These are phyloP conservation scores for Phytophthora citrophthora DNA, from an alignment of 352 stramenopile genomes.

Conservation along the genomic window DNA sequence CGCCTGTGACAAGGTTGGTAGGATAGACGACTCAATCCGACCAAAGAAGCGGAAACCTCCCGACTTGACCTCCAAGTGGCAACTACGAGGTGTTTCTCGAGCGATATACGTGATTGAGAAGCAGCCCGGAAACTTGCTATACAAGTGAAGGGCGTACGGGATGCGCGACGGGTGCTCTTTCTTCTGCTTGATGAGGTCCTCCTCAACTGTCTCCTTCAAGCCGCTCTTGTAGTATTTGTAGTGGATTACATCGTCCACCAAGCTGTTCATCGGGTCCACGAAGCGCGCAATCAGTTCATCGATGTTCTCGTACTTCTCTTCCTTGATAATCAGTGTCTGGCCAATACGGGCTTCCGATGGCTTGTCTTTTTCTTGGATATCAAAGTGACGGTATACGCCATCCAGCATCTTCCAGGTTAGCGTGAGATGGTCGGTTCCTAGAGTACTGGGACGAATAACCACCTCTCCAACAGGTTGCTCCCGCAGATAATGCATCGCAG, in stretches of 20 bases:
- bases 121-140: conserved; percentile 87
- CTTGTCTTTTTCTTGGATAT: conserved; percentile 90
- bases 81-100: conserved; percentile 82
- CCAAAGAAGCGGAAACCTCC: conserved; percentile 88
- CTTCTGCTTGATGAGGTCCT: conserved; percentile 91
- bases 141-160: conserved; percentile 86
- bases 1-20: conserved; percentile 79
- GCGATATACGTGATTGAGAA: conserved; percentile 92
- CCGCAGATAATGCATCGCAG: conserved; percentile 82
- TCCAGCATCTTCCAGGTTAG: conserved; percentile 91
- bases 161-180: conserved; percentile 85
- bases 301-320: conserved; percentile 88
- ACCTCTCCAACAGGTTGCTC: conserved; percentile 83
- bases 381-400: conserved; percentile 88
- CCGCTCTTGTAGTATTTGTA: conserved; percentile 90
- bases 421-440: conserved; percentile 86
- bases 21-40: conserved; percentile 85
- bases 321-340: conserved; percentile 85
- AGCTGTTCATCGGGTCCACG: conserved; percentile 89
- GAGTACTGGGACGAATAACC: conserved; percentile 84
- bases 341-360: conserved; percentile 84
- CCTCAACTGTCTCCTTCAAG: conserved; percentile 75
- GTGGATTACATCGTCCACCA: conserved; percentile 85
- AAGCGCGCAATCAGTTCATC: conserved; percentile 90
- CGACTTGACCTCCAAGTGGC: conserved; percentile 88